Percentiles rank a stretch among this genome's conserved stretches.
These are phyloP conservation scores for Exserohilum turcica DNA, from an alignment of 2,329 filamentous ascomycete species.

Conservation along the genomic window DNA sequence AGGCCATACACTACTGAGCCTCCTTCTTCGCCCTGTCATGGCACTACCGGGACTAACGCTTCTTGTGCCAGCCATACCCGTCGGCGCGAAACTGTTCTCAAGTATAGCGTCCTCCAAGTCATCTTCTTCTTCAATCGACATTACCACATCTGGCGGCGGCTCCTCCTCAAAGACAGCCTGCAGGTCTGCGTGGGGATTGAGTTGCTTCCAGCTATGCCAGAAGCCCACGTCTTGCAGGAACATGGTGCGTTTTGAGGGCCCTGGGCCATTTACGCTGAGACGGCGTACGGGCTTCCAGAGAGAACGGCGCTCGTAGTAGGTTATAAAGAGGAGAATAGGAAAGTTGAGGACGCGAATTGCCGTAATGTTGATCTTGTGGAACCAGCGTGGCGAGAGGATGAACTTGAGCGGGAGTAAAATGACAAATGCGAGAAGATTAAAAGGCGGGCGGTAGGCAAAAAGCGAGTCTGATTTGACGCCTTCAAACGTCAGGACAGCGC, in stretches of 20 bases:
- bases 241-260: conserved; percentile 49
- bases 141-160: conserved; percentile 62
- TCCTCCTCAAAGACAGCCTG: conserved; percentile 74
- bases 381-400: conserved; percentile 79
- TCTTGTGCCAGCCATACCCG: conserved; percentile 19
- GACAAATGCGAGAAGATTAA: conserved; percentile 79
- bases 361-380: conserved; percentile 86
- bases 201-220: conserved; percentile 65
- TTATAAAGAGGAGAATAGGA: conserved; percentile 73
- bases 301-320: conserved; percentile 69
- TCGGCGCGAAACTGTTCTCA: conserved; percentile 47
- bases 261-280: conserved; percentile 30
- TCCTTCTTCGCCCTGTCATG: conserved; percentile 36
- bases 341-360: conserved; percentile 75
- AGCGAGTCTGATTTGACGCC: conserved; percentile 84
- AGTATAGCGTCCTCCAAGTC: conserved; percentile 53
- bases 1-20: conserved; percentile 46
- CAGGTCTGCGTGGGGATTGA: conserved; percentile 74
- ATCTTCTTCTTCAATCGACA: conserved; percentile 56
- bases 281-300: conserved; percentile 63
- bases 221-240: conserved; percentile 52
- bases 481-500: conserved; percentile 80
- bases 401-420: conserved; percentile 78
- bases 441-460: conserved; percentile 81
- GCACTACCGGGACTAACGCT: conserved; percentile 42